Conservation (phyloP, 352 stramenopile species). For the Pythium periplocum region DNA sequence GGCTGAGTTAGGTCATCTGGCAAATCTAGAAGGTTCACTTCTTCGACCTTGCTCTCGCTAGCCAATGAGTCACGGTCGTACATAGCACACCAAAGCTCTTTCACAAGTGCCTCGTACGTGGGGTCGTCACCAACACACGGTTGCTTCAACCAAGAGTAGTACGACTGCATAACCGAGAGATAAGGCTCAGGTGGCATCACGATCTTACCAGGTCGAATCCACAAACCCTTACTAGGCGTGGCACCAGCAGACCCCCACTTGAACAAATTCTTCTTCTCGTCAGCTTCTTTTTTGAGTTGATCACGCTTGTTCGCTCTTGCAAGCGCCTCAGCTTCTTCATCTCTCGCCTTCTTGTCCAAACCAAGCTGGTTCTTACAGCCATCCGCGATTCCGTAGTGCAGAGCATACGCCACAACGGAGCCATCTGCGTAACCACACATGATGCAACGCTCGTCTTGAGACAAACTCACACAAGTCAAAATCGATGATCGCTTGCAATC, state of each 20-base stretch:
- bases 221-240: constrained; percentile 30
- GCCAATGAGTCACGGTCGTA: constrained; percentile 23
- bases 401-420: constrained; percentile 68
- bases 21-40: constrained; percentile 1
- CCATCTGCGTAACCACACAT: constrained; percentile 79
- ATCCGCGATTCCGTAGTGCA: constrained; percentile 79
- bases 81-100: constrained; percentile 60
- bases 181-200: constrained; percentile 47
- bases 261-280: constrained; percentile 46
- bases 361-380: constrained; percentile 63
- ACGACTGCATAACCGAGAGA: constrained; percentile 59
- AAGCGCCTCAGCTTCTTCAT: constrained; percentile 73
- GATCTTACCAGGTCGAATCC: constrained; percentile 44
- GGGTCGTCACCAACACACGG: constrained; percentile 56
- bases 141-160: constrained; percentile 63
- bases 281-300: constrained; percentile 53
- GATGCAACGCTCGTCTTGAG: constrained; percentile 78
- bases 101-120: constrained; percentile 56
- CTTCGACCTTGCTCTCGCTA: not conserved
- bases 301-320: constrained; percentile 68
- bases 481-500: constrained; percentile 67
- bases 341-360: constrained; percentile 66
- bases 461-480: constrained; percentile 67
- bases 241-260: constrained; percentile 29
- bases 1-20: not conserved